Percentiles rank a stretch among this genome's conserved stretches.
phyloP scores from a whole-genome alignment of 192 early-diverging fungal genomes.

The Jimgerdemannia lactiflua region DNA sequence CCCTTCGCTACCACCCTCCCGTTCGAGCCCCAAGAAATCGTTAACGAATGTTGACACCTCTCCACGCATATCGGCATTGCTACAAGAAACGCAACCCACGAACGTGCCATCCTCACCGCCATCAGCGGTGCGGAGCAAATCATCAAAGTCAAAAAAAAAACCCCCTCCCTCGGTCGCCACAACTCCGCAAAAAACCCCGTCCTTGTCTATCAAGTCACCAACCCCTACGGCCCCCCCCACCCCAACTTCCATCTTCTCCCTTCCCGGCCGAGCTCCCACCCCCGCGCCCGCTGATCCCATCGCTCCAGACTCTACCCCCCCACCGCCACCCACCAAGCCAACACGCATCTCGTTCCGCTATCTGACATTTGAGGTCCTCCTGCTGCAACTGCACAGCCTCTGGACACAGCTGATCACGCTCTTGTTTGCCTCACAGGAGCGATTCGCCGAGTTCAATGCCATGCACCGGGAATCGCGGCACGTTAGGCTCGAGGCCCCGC shows the following conservation, averaged over 20 bases:
- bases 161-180: too few species aligned
- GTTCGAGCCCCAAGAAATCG: too few species aligned
- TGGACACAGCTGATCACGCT: constrained; percentile 18
- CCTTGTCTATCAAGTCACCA: too few species aligned
- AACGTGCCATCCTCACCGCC: too few species aligned
- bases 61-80: too few species aligned
- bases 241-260: not conserved
- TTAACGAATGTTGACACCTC: too few species aligned
- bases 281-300: not conserved
- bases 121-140: too few species aligned
- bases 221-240: too few species aligned
- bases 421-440: constrained; percentile 29
- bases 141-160: too few species aligned
- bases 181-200: too few species aligned
- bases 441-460: constrained; percentile 25
- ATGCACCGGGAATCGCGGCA: constrained; percentile 32
- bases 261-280: not conserved
- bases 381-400: constrained; percentile 17
- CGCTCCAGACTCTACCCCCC: not conserved
- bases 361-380: constrained; percentile 26
- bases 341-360: constrained; percentile 21
- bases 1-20: too few species aligned
- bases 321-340: constrained; percentile 6
- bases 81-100: too few species aligned
- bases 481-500: constrained; percentile 24